phyloP scores from a whole-genome alignment of 306 rosid genomes.

The Quercus ilex region DNA sequence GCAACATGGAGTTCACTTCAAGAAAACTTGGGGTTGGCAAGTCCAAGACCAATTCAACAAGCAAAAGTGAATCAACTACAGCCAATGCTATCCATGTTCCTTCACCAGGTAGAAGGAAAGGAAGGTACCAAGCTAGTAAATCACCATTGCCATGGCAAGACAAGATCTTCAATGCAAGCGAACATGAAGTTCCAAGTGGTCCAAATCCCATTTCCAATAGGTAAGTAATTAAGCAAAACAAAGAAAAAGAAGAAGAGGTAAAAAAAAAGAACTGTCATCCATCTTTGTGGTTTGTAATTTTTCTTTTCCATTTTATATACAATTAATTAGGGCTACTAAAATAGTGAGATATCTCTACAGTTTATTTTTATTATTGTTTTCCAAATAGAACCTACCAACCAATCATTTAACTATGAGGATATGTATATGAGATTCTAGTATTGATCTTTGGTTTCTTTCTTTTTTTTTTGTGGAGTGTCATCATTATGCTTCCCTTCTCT shows the following conservation, averaged over 20 bases:
- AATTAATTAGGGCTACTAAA: slow-evolving; percentile 17
- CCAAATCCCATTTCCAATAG: slow-evolving; percentile 91
- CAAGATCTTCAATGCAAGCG: slow-evolving; percentile 48
- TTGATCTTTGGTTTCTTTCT: slow-evolving; percentile 25
- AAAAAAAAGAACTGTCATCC: not conserved
- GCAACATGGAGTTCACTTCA: slow-evolving; percentile 12
- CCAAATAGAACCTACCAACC: slow-evolving; percentile 29
- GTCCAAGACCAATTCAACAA: slow-evolving; percentile 17
- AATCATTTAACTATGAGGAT: slow-evolving; percentile 49
- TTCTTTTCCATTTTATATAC: slow-evolving; percentile 2
- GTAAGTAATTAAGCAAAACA: slow-evolving; percentile 31
- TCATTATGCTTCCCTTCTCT: slow-evolving; percentile 8
- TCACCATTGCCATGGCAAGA: slow-evolving; percentile 42
- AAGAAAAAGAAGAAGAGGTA: slow-evolving; percentile 6
- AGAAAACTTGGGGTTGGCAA: slow-evolving; percentile 22
- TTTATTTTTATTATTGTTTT: slow-evolving; percentile 29
- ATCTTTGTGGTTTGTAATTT: slow-evolving; percentile 20
- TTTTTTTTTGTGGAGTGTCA: slow-evolving; percentile 29
- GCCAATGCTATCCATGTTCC: slow-evolving; percentile 10
- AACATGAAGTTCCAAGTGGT: slow-evolving; percentile 90
- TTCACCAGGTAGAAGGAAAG: slow-evolving; percentile 19
- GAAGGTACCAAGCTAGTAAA: slow-evolving; percentile 18
- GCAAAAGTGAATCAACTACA: slow-evolving; percentile 2
- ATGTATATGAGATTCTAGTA: slow-evolving; percentile 39
- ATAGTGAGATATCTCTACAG: slow-evolving; percentile 34